Conservation (phyloP, 108 stramenopile species). For the Nannochloropsis granulata region DNA sequence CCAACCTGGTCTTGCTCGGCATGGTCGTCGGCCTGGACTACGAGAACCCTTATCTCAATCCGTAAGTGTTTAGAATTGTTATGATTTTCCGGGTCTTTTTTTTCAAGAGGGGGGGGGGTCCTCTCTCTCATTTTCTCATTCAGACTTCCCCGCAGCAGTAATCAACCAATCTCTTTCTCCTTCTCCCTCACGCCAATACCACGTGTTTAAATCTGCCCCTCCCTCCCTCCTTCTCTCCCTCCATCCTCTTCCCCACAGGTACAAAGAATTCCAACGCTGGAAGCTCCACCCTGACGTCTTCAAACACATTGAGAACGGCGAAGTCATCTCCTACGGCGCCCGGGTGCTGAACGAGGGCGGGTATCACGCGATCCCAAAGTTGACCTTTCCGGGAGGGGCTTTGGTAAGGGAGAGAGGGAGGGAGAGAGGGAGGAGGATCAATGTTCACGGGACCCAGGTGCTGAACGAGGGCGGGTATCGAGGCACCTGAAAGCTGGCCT, state of each 20-base stretch:
- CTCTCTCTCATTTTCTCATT: not conserved
- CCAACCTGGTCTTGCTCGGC: constrained; percentile 80
- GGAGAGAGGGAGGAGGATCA: not conserved
- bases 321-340: constrained; percentile 90
- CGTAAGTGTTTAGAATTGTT: constrained; percentile 12
- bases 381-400: constrained; percentile 76
- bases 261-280: constrained; percentile 94
- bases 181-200: too few species aligned
- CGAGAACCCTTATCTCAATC: constrained; percentile 92
- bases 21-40: constrained; percentile 96
- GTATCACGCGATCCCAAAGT: constrained; percentile 81
- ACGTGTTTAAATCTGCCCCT: not conserved
- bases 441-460: constrained; percentile 10
- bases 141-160: not conserved
- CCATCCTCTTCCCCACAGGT: constrained; percentile 19
- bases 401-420: not conserved
- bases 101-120: not conserved
- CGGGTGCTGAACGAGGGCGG: constrained; percentile 95
- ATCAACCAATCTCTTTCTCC: too few species aligned
- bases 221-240: not conserved
- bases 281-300: constrained; percentile 86
- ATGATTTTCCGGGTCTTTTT: not conserved
- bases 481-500: constrained; percentile 78
- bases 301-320: constrained; percentile 74
- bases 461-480: constrained; percentile 95